Evolutionary conservation across 176 grass and related monocot genomes (phyloP).

Genomic region (Zoysia pacifica): DNA sequence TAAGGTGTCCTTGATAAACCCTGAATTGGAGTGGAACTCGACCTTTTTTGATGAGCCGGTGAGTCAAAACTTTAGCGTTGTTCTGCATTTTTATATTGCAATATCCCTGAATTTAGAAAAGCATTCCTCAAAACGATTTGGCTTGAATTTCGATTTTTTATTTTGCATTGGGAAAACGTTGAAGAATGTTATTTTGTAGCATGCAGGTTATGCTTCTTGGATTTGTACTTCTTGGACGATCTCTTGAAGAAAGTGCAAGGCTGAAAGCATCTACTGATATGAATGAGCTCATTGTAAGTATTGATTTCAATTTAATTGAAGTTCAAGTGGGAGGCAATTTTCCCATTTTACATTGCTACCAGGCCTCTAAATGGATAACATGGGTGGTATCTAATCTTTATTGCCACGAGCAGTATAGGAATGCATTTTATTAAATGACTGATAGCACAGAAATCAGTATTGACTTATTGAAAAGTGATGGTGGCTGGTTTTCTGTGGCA

Average conservation of each 20-base stretch:
- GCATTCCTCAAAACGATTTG: conserved; percentile 1
- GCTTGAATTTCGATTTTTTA: conserved; percentile 6
- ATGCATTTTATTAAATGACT: not conserved
- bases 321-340: not conserved
- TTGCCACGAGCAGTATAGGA: not conserved
- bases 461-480: conserved; percentile 31
- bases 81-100: conserved; percentile 12
- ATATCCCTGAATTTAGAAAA: not conserved
- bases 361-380: conserved; percentile 1
- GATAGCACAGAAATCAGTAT: not conserved
- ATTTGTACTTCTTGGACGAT: conserved; percentile 98
- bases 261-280: conserved; percentile 97
- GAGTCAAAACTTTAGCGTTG: conserved; percentile 34
- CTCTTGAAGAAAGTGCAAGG: conserved; percentile 95
- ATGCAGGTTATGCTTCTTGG: conserved; percentile 99
- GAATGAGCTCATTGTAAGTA: conserved; percentile 95
- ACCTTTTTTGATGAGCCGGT: conserved; percentile 98
- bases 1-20: conserved; percentile 86
- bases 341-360: not conserved
- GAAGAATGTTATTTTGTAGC: conserved; percentile 79
- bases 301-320: conserved; percentile 3
- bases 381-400: not conserved
- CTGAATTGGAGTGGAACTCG: conserved; percentile 86
- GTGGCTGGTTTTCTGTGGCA: conserved; percentile 47
- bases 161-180: conserved; percentile 19